Conservation (phyloP, 2,329 filamentous ascomycete species). For the Ophiocordyceps camponoti-rufipedis region DNA sequence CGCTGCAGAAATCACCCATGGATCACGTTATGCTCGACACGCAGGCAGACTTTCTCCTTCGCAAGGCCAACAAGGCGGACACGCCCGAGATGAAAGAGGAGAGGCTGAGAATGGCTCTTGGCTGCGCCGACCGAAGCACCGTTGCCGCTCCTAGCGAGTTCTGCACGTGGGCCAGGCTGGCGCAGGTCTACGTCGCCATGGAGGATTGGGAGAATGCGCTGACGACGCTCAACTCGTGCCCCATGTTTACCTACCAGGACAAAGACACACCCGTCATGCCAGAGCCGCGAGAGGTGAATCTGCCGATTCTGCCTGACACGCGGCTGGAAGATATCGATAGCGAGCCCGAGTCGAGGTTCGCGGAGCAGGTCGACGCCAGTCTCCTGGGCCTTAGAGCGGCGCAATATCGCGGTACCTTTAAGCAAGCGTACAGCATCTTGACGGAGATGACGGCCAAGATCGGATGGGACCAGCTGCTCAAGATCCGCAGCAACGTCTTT, state of each 20-base stretch:
- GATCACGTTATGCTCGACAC: constrained; percentile 93
- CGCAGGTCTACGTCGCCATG: constrained; percentile 82
- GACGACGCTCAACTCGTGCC: constrained; percentile 90
- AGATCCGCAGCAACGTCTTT: constrained; percentile 90
- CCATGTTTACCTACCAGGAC: constrained; percentile 99
- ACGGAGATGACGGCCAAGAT: constrained; percentile 95
- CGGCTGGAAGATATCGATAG: constrained; percentile 93
- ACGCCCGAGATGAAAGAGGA: constrained; percentile 39
- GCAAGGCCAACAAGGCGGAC: constrained; percentile 48
- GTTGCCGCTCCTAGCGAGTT: constrained; percentile 95
- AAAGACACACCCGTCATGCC: constrained; percentile 93
- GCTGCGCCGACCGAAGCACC: constrained; percentile 86
- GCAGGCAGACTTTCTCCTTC: constrained; percentile 79
- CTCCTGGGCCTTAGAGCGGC: constrained; percentile 73
- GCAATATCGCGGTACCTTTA: constrained; percentile 85
- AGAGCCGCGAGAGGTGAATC: constrained; percentile 69
- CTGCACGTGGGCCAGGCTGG: constrained; percentile 84
- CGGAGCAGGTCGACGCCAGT: constrained; percentile 75
- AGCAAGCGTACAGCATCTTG: constrained; percentile 82
- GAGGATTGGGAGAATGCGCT: constrained; percentile 96
- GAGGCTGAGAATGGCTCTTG: constrained; percentile 69
- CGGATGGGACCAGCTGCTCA: constrained; percentile 90
- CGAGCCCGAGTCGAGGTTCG: constrained; percentile 61
- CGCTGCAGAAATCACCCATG: constrained; percentile 84
- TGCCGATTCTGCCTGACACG: constrained; percentile 77